Evolutionary conservation across 257 asterid species (phyloP).

Genomic region (Misopates orontium): DNA sequence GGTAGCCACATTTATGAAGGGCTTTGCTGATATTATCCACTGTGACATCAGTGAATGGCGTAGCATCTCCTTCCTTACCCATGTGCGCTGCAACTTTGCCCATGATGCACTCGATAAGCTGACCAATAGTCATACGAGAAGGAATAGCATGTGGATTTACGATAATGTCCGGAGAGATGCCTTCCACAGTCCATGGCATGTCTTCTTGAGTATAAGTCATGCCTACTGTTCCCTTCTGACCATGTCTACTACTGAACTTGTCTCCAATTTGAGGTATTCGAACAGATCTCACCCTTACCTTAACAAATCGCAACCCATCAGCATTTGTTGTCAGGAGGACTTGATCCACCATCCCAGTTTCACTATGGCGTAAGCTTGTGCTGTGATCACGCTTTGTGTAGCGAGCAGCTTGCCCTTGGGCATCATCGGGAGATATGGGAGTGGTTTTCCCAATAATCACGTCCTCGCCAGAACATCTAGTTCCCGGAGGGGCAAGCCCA

Average conservation of each 20-base stretch:
- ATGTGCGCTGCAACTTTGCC: constrained; percentile 98
- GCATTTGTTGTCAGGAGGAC: constrained; percentile 90
- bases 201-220: constrained; percentile 98
- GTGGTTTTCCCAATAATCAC: constrained; percentile 97
- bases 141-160: constrained; percentile 99
- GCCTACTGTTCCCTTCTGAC: constrained; percentile 96
- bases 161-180: constrained; percentile 83
- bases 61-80: constrained; percentile 98
- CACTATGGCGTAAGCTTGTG: constrained; percentile 94
- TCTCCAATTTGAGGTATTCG: constrained; percentile 97
- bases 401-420: constrained; percentile 79
- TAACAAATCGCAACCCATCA: constrained; percentile 90
- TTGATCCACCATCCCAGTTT: constrained; percentile 94
- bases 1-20: constrained; percentile 95
- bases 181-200: constrained; percentile 97
- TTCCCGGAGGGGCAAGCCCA: constrained; percentile 98
- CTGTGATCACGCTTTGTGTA: constrained; percentile 96
- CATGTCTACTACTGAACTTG: constrained; percentile 94
- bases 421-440: constrained; percentile 85
- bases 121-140: constrained; percentile 97
- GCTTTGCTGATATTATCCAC: constrained; percentile 95
- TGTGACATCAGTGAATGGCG: constrained; percentile 94
- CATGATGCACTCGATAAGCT: constrained; percentile 94
- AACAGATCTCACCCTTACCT: constrained; percentile 91
- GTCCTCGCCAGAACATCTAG: constrained; percentile 93